Evolutionary conservation across 2,329 filamentous ascomycete species (phyloP).

Genomic region (Pyrenochaeta sp.): DNA sequence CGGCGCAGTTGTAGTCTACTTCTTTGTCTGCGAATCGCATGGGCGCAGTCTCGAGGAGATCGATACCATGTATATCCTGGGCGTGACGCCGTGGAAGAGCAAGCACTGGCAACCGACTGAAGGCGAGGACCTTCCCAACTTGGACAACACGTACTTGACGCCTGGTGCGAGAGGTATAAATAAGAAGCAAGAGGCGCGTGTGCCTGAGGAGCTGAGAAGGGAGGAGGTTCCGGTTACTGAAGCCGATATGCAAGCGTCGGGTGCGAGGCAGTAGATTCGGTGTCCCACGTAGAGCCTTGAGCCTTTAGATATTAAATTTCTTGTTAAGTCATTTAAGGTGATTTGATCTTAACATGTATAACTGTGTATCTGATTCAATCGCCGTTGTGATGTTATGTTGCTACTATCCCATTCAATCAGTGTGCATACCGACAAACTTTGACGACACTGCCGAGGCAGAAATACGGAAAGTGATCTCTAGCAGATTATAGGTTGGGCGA

Average conservation of each 20-base stretch:
- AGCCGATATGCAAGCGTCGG: constrained; percentile 21
- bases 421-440: too few species aligned
- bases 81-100: constrained; percentile 71
- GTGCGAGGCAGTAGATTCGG: constrained; percentile 11
- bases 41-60: constrained; percentile 80
- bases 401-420: too few species aligned
- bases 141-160: constrained; percentile 45
- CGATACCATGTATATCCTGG: constrained; percentile 74
- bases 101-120: constrained; percentile 58
- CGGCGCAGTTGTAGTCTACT: constrained; percentile 73
- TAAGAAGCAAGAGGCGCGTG: constrained; percentile 43
- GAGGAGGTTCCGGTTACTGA: constrained; percentile 27
- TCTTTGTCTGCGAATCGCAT: constrained; percentile 79
- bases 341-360: too few species aligned
- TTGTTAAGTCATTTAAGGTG: too few species aligned
- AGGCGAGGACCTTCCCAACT: constrained; percentile 43
- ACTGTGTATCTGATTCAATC: too few species aligned
- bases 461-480: too few species aligned
- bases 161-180: constrained; percentile 45
- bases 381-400: too few species aligned
- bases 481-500: too few species aligned
- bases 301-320: too few species aligned
- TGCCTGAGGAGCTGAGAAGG: constrained; percentile 30
- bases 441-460: too few species aligned
- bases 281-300: too few species aligned